These are phyloP conservation scores for Dictyostelium discoideum DNA, from an alignment of 78 protist genomes.

Conservation along the genomic window dicty_2.7 NC_007088.5:6996501-6997000, in stretches of 20 bases:
- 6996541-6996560: conserved; percentile 27
- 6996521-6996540: conserved; percentile 18
- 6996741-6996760: conserved; percentile 47
- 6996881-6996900: conserved; percentile 78
- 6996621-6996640: neutral
- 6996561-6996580: neutral
- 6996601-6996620: neutral
- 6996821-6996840: conserved; percentile 14
- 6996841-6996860: neutral
- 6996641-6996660: neutral
- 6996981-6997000: conserved; percentile 76
- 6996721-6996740: conserved; percentile 61
- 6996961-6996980: conserved; percentile 74
- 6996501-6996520: conserved; percentile 5
- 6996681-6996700: conserved; percentile 70
- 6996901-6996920: conserved; percentile 37
- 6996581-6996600: neutral
- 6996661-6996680: neutral
- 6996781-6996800: neutral
- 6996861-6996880: conserved; percentile 42
- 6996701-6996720: conserved; percentile 65
- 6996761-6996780: neutral
- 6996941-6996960: conserved; percentile 73
- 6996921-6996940: conserved; percentile 70
- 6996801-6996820: neutral